These are phyloP conservation scores for Cenchrus purpureus DNA, from an alignment of 176 grass and related monocot genomes.

Conservation along the genomic window DNA sequence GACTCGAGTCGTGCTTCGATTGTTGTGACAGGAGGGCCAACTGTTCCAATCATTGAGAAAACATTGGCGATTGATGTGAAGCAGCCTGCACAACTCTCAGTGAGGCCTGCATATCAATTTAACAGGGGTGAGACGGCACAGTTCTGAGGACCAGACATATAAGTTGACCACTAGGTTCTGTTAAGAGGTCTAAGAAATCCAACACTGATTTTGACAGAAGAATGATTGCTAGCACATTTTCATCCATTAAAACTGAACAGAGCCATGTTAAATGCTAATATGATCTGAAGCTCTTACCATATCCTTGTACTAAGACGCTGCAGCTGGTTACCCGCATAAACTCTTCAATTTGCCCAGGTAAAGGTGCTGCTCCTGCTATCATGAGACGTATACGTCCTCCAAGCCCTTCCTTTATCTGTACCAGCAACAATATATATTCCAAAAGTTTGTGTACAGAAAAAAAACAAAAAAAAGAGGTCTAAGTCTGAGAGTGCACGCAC, in stretches of 20 bases:
- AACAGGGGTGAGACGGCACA: background rate
- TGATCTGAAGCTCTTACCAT: conserved; percentile 55
- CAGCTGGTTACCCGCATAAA: conserved; percentile 82
- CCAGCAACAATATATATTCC: background rate
- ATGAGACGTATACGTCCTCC: conserved; percentile 79
- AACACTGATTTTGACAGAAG: background rate
- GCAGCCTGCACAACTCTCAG: conserved; percentile 84
- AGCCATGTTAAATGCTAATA: conserved; percentile 10
- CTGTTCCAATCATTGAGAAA: conserved; percentile 82
- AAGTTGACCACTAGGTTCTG: background rate
- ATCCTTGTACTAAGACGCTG: conserved; percentile 88
- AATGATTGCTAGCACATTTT: background rate
- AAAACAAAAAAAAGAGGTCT: background rate
- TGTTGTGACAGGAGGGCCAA: conserved; percentile 75
- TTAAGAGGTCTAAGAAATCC: background rate
- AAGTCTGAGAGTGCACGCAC: conserved; percentile 33
- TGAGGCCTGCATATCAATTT: conserved; percentile 69
- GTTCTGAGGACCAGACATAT: background rate
- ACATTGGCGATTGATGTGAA: conserved; percentile 88
- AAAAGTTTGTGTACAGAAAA: background rate
- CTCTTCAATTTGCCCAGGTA: conserved; percentile 86
- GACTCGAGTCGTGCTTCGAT: conserved; percentile 82
- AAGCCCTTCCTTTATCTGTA: conserved; percentile 80
- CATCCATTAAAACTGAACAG: background rate
- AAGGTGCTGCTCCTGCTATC: conserved; percentile 86